phyloP scores from a whole-genome alignment of 2,329 filamentous ascomycete species.

The Anthostomella pinea region DNA sequence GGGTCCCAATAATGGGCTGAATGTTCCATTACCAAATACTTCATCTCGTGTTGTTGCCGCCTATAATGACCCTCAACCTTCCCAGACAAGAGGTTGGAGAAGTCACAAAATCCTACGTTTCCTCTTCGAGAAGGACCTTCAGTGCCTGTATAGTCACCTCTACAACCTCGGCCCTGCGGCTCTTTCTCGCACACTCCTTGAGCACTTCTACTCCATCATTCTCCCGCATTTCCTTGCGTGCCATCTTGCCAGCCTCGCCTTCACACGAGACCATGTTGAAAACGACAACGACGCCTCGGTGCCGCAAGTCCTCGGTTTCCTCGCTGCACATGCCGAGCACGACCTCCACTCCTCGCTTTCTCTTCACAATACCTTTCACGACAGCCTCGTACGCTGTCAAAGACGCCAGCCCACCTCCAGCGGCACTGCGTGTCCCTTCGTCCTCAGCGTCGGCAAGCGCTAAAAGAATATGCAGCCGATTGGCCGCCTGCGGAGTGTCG shows the following conservation, averaged over 20 bases:
- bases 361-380: conserved; percentile 66
- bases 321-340: conserved; percentile 79
- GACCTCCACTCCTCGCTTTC: conserved; percentile 70
- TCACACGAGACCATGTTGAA: conserved; percentile 69
- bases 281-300: conserved; percentile 72
- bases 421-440: conserved; percentile 72
- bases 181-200: conserved; percentile 67
- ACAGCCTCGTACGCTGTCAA: conserved; percentile 76
- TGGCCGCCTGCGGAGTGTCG: conserved; percentile 62
- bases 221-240: conserved; percentile 57
- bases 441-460: conserved; percentile 88
- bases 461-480: conserved; percentile 78
- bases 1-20: no score
- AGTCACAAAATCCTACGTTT: conserved; percentile 5
- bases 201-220: conserved; percentile 65
- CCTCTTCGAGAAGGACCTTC: conserved; percentile 59
- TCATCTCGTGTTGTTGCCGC: no score
- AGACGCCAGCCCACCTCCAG: conserved; percentile 84
- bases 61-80: no score
- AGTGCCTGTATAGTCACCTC: conserved; percentile 69
- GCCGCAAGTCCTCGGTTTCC: conserved; percentile 63
- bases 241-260: conserved; percentile 61
- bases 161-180: conserved; percentile 66
- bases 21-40: no score
- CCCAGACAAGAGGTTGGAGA: no score